Evolutionary conservation across 2,329 filamentous ascomycete genomes (phyloP).

Genomic region (Trichoderma sp.): DNA sequence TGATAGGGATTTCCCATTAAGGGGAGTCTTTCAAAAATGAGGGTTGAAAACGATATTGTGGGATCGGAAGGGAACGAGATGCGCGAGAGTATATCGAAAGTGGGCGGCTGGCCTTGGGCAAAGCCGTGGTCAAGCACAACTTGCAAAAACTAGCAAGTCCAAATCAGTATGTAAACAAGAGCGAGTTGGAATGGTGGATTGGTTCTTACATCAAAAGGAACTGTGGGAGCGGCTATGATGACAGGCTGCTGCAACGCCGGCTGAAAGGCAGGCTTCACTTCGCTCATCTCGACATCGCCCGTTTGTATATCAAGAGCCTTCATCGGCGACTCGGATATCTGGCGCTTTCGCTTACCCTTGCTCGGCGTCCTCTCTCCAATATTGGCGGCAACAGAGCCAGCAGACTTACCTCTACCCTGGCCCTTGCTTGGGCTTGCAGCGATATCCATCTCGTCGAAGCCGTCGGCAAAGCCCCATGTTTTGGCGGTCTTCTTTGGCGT

Average conservation of each 20-base stretch:
- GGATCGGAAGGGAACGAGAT: constrained; percentile 64
- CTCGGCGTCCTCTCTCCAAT: constrained; percentile 58
- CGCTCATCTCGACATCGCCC: constrained; percentile 40
- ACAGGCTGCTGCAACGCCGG: constrained; percentile 22
- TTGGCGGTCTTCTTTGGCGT: constrained; percentile 61
- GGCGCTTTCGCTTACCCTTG: constrained; percentile 68
- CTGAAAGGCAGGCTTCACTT: constrained; percentile 26
- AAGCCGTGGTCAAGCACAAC: constrained; percentile 62
- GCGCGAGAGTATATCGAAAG: constrained; percentile 64
- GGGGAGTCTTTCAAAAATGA: constrained; percentile 66
- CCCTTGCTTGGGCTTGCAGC: constrained; percentile 52
- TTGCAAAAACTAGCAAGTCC: constrained; percentile 50
- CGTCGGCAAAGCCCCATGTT: constrained; percentile 62
- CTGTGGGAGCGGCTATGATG: constrained; percentile 26
- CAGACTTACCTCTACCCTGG: constrained; percentile 39
- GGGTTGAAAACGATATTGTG: constrained; percentile 58
- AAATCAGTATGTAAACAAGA: constrained; percentile 23
- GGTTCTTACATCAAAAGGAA: constrained; percentile 45
- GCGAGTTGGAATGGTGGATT: neutral
- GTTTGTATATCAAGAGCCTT: constrained; percentile 55
- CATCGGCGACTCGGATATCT: constrained; percentile 62
- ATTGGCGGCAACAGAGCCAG: constrained; percentile 42
- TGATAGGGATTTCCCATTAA: constrained; percentile 48
- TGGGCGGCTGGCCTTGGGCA: constrained; percentile 53
- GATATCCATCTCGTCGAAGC: constrained; percentile 68